Evolutionary conservation across 805 yeast genomes (phyloP).

Genomic region (Kodamaea kaohsiungensis): DNA sequence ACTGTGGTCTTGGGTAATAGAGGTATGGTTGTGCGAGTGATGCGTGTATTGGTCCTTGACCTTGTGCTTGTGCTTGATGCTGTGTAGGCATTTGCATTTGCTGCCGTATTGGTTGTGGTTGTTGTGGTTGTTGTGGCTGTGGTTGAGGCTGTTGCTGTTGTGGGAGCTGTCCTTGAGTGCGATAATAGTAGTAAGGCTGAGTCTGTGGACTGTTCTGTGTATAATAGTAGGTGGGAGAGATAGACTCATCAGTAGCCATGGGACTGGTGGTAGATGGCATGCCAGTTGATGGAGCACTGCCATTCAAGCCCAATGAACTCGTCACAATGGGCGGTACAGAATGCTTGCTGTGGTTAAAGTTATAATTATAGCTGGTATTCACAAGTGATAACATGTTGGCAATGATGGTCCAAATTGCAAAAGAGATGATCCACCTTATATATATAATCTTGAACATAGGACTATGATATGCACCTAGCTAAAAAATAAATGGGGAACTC

Average conservation of each 20-base stretch:
- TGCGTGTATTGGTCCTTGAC: background rate
- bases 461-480: background rate
- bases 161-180: constrained; percentile 1
- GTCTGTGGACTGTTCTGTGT: constrained; percentile 4
- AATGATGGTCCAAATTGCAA: background rate
- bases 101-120: background rate
- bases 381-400: constrained; percentile 2
- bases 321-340: constrained; percentile 8
- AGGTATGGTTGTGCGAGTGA: constrained; percentile 1
- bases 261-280: background rate
- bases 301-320: background rate
- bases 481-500: background rate
- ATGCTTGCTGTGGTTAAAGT: constrained; percentile 1
- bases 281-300: background rate
- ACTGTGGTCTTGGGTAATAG: constrained; percentile 2
- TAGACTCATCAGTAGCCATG: background rate
- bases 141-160: constrained; percentile 1
- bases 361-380: constrained; percentile 6
- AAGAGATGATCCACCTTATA: background rate
- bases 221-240: constrained; percentile 8
- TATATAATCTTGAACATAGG: background rate
- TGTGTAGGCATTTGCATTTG: background rate
- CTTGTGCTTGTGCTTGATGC: background rate
- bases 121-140: background rate
- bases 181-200: constrained; percentile 8